Percentiles rank a stretch among this genome's conserved stretches.
Conservation (phyloP, 306 rosid species). For the Trifolium repens region DNA sequence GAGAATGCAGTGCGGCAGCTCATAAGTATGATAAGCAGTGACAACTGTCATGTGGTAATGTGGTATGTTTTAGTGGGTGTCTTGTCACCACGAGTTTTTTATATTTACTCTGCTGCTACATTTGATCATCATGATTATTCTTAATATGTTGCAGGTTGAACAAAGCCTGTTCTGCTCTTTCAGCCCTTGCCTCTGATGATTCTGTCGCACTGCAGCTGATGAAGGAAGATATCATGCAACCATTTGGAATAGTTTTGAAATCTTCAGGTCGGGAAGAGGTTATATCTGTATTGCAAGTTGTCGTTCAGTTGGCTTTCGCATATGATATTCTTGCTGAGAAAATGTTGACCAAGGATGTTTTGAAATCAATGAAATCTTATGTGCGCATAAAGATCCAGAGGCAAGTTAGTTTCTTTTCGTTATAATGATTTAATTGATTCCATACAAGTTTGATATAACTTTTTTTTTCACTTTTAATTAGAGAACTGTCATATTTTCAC, state of each 20-base stretch:
- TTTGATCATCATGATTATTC: conserved; percentile 38
- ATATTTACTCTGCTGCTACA: conserved; percentile 33
- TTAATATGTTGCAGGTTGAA: conserved; percentile 71
- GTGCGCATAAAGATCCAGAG: conserved; percentile 84
- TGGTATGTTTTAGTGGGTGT: conserved; percentile 62
- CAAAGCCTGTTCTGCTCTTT: conserved; percentile 94
- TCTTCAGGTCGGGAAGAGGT: conserved; percentile 72
- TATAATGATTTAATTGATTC: conserved; percentile 27
- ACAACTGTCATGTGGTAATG: conserved; percentile 64
- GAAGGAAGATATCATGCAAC: conserved; percentile 94
- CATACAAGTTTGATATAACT: background rate
- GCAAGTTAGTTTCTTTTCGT: conserved; percentile 59
- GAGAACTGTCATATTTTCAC: background rate
- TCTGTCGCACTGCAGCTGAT: conserved; percentile 88
- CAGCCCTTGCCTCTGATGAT: conserved; percentile 85
- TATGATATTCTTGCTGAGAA: conserved; percentile 85
- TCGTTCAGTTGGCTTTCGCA: conserved; percentile 83
- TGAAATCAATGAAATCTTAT: conserved; percentile 79
- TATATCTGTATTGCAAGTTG: conserved; percentile 88
- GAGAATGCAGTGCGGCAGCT: conserved; percentile 98
- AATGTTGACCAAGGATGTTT: conserved; percentile 85
- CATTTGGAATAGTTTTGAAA: conserved; percentile 78
- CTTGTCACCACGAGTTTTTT: conserved; percentile 9
- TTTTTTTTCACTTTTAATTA: background rate
- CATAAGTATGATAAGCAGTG: conserved; percentile 97